These are phyloP conservation scores for Magnolia changhungtana DNA, from an alignment of 164 flowering plant species.

Conservation along the genomic window DNA sequence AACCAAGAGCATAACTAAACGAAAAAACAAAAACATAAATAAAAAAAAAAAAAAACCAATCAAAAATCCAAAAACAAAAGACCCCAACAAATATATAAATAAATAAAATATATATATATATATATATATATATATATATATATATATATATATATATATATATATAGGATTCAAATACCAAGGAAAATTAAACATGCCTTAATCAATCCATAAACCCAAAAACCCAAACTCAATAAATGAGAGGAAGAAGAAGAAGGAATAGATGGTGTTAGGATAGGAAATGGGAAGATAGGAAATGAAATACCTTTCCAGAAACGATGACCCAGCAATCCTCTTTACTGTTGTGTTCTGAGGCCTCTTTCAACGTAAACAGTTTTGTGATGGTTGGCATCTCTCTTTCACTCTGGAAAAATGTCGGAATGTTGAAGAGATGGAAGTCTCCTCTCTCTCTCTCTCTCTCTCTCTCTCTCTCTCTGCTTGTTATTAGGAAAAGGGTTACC, in stretches of 20 bases:
- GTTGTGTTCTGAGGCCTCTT: constrained; percentile 66
- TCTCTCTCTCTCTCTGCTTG: not conserved
- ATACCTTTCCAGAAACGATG: constrained; percentile 78
- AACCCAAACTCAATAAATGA: not conserved
- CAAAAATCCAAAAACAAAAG: too few species aligned
- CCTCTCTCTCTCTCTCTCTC: not conserved
- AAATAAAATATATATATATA: too few species aligned
- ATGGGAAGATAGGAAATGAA: not conserved
- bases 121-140: too few species aligned
- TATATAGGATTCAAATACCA: too few species aligned
- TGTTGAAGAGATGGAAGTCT: not conserved
- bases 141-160: too few species aligned
- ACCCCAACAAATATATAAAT: too few species aligned
- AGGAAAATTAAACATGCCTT: too few species aligned
- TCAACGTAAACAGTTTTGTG: constrained; percentile 52
- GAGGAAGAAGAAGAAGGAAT: not conserved
- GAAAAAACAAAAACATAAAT: too few species aligned
- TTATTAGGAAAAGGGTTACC: too few species aligned
- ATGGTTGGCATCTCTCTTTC: constrained; percentile 55
- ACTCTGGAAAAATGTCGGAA: not conserved
- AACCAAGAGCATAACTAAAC: too few species aligned
- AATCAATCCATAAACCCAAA: not conserved
- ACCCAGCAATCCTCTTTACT: constrained; percentile 74
- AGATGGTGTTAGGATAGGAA: not conserved
- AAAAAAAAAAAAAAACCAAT: too few species aligned